Base-by-base conservation (phyloP, 2,329 filamentous ascomycete species). In the Cladosporium colombiae region DNA sequence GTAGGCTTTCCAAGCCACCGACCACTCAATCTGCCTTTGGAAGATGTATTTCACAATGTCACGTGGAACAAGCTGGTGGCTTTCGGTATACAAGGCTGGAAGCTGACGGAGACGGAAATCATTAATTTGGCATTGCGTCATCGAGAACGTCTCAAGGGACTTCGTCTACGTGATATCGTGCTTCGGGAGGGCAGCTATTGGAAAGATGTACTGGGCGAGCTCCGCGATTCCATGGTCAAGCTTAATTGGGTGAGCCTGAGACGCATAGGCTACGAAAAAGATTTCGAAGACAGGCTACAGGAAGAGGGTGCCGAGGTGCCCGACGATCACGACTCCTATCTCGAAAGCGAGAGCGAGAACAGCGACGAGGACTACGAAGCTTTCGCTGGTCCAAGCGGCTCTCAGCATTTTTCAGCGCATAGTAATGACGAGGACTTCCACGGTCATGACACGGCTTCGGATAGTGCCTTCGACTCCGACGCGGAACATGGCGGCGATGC, bases 61-160 rank as follows among this genome's bases (percentile, higher is more conserved):
- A 81, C 81, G 52, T 89, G 87, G 86, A 81, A 84, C 16, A 85
- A 84, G 37, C 78, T 91, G 5, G 81, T 86, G 37, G 86, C 87
- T 1, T 85, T 90, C 64, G 88, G 88, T 1, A 84, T 91, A 25
- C 86, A 89, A 69, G 84, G 85, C 16, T 90, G 88, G 88, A 82
- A 82, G 50, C 76, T 90, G 3, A 78, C 84, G 55, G 82, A 84
- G 1, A 80, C 84, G 1, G 88, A 91, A 71, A 86, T 91, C 59
- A 85, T 88, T 55, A 77, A 76, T 0, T 76, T 90, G 6, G 81
- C 85, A 2, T 78, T 81, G 33, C 82, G 86, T 46, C 87, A 90
- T 71, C 78, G 81, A 59, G 79, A 82, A 13, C 84, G 81, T 29
- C 76, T 91, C 3, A 83, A 83, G 49, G 87, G 87, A 3, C 76